Base-by-base conservation (phyloP, 345 rosid species). In the Hevea brasiliensis region DNA sequence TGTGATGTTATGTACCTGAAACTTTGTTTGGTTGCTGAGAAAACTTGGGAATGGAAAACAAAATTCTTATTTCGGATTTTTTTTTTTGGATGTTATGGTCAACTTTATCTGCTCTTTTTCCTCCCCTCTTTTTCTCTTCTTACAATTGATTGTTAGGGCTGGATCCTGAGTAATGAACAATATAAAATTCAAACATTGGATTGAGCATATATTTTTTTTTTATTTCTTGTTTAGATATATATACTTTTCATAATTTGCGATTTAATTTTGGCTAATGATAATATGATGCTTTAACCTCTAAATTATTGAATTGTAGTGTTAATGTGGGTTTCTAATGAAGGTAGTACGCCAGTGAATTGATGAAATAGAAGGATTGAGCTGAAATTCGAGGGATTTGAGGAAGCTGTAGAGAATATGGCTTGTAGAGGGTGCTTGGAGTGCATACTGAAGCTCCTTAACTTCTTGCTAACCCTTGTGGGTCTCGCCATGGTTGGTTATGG, bases 401-500 rank as follows among this genome's bases (percentile, higher is more conserved):
- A 65, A 51, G 70, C 73, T n/a, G 62, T 57, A 47, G 9, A 62
- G 65, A 44, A 56, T 27, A 95, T 95, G 99, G 90, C 96, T 67
- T 91, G 93, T 82, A 87, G 83, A 81, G 94, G 96, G 57, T 95
- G 74, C 84, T 83, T 87, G 69, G 97, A 83, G 76, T 95, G 98
- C 79, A 77, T 92, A 65, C 64, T 95, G 74, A 95, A 89, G 90
- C 86, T 95, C 64, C 77, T 95, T 65, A 92, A 92, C 87, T 85
- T 95, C 70, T 82, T 92, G 71, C 67, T 95, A 77, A 88, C 94
- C 67, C 76, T 92, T 67, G 88, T 35, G 61, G 99, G 99, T 51
- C 88, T 92, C 80, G 85, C 94, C 20, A 95, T 95, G 90, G 84
- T 91, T 77, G 97, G 99, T 23, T 95, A 88, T 79, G 99, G 99